Conservation (phyloP, 805 yeast genomes). For the Millerozyma acaciae region DNA sequence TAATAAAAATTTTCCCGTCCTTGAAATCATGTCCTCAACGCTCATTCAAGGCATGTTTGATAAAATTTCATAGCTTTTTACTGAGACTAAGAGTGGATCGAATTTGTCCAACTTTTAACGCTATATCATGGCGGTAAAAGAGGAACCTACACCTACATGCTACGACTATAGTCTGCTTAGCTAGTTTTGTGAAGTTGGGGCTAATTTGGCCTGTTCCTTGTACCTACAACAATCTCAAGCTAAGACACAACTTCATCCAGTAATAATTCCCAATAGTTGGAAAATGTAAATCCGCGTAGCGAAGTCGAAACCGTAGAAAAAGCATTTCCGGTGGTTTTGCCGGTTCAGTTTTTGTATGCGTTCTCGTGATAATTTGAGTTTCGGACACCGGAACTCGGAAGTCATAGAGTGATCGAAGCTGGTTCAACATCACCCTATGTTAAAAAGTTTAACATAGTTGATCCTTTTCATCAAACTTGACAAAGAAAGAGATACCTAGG, state of each 20-base stretch:
- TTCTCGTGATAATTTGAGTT: not conserved
- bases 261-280: conserved; percentile 1
- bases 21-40: conserved; percentile 2
- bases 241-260: conserved; percentile 2
- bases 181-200: too few relatives aligned
- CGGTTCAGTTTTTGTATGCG: not conserved
- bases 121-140: too few relatives aligned
- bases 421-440: too few relatives aligned
- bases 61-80: conserved; percentile 2
- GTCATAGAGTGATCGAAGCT: too few relatives aligned
- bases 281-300: conserved; percentile 2
- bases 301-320: not conserved
- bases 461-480: too few relatives aligned
- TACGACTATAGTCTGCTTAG: too few relatives aligned
- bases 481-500: not conserved
- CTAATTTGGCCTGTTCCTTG: too few relatives aligned
- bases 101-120: too few relatives aligned
- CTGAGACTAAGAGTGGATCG: too few relatives aligned
- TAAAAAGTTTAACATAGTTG: too few relatives aligned
- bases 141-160: too few relatives aligned
- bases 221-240: too few relatives aligned
- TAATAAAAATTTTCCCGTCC: conserved; percentile 5
- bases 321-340: not conserved
- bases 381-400: not conserved
- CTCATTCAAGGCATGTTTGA: conserved; percentile 3